phyloP scores from a whole-genome alignment of 768 basidiomycete species.

The Cytidiella melzeri region DNA sequence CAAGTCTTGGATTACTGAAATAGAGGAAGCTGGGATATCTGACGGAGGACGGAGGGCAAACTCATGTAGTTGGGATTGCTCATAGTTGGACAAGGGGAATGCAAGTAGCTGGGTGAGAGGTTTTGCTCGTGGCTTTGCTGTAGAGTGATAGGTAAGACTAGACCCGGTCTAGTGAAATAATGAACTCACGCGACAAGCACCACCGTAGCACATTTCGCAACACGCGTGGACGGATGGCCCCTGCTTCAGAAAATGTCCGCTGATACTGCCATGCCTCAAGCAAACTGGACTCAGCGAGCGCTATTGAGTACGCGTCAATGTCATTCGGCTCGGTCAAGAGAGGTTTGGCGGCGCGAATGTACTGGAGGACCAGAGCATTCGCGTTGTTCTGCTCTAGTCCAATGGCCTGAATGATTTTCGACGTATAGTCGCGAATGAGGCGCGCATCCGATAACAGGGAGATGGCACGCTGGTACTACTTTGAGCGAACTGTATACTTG shows the following conservation, averaged over 20 bases:
- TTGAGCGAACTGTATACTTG: not conserved
- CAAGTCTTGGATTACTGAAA: constrained; percentile 68
- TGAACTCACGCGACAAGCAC: constrained; percentile 62
- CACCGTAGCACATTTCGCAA: constrained; percentile 58
- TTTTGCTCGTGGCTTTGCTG: constrained; percentile 53
- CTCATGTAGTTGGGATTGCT: constrained; percentile 49
- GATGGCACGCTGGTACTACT: constrained; percentile 50
- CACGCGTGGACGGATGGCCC: constrained; percentile 46
- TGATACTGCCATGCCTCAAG: constrained; percentile 74
- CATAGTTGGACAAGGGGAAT: constrained; percentile 59
- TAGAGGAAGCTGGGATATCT: constrained; percentile 38
- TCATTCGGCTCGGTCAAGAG: constrained; percentile 62
- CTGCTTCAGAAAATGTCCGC: constrained; percentile 58
- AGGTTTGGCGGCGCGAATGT: constrained; percentile 72
- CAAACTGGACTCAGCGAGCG: constrained; percentile 59
- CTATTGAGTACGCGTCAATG: constrained; percentile 61
- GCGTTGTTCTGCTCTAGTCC: constrained; percentile 37
- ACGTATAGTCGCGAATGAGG: constrained; percentile 68
- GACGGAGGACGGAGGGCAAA: constrained; percentile 55
- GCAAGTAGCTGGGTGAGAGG: constrained; percentile 58
- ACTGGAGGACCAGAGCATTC: constrained; percentile 57
- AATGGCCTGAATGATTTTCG: constrained; percentile 71
- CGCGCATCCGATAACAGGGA: constrained; percentile 69
- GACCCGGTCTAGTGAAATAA: not conserved
- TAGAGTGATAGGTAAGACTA: not conserved